Evolutionary conservation across 2,329 filamentous ascomycete genomes (phyloP).

Genomic region (Lomentospora prolificans): DNA sequence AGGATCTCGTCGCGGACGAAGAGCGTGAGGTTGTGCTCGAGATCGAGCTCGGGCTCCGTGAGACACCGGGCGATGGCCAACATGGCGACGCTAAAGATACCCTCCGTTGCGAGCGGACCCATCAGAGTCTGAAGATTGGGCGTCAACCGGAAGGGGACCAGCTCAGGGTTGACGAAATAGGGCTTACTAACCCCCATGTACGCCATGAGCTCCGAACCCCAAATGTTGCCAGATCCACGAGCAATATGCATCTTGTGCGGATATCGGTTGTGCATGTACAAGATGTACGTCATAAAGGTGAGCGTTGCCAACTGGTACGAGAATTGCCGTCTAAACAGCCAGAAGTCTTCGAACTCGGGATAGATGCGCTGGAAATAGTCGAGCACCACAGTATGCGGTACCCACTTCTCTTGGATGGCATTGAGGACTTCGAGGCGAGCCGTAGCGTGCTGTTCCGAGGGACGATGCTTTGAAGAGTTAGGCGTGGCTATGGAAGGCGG

Average conservation of each 20-base stretch:
- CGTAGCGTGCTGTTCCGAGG: constrained; percentile 55
- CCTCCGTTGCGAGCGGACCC: constrained; percentile 91
- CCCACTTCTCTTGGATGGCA: constrained; percentile 89
- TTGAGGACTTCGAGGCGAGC: constrained; percentile 86
- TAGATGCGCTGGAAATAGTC: constrained; percentile 86
- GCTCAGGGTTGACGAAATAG: constrained; percentile 88
- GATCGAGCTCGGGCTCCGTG: constrained; percentile 77
- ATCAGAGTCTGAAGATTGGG: constrained; percentile 94
- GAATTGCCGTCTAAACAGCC: constrained; percentile 96
- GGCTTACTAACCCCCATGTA: constrained; percentile 77
- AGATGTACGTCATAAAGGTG: constrained; percentile 97
- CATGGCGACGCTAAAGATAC: constrained; percentile 87
- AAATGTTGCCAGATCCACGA: constrained; percentile 80
- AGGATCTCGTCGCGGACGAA: constrained; percentile 98
- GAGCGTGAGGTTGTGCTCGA: constrained; percentile 89
- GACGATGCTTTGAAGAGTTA: background rate
- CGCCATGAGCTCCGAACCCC: constrained; percentile 90
- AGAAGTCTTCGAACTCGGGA: constrained; percentile 87
- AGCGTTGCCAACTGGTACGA: constrained; percentile 90
- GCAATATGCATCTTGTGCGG: constrained; percentile 93
- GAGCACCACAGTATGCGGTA: constrained; percentile 70
- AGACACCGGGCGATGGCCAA: constrained; percentile 95
- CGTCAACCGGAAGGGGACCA: constrained; percentile 92
- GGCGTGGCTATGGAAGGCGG: background rate
- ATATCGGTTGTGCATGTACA: constrained; percentile 94